Conservation (phyloP, 2,329 filamentous ascomycete species). For the Pseudogymnoascus sp. region DNA sequence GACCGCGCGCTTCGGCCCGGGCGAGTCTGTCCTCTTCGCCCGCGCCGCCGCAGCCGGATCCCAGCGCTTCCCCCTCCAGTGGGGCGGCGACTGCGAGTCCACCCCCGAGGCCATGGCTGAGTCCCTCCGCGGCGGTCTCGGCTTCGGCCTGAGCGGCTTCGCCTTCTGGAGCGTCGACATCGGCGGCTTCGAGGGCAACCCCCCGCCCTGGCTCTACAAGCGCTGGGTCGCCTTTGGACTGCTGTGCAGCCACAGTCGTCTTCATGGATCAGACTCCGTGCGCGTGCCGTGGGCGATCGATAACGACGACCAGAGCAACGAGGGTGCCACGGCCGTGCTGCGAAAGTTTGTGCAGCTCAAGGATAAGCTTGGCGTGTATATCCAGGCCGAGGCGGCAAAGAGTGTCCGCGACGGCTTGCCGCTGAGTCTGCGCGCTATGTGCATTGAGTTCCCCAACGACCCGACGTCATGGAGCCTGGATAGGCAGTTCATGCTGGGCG, state of each 20-base stretch:
- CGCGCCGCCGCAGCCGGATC: conserved; percentile 51
- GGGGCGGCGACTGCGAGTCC: conserved; percentile 57
- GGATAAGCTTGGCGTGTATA: conserved; percentile 50
- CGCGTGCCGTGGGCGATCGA: conserved; percentile 59
- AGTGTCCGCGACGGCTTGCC: conserved; percentile 44
- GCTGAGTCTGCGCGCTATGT: conserved; percentile 48
- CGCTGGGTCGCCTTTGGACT: conserved; percentile 58
- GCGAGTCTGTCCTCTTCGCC: conserved; percentile 51
- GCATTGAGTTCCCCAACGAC: conserved; percentile 54
- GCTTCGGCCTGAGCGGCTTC: conserved; percentile 49
- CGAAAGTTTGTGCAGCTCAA: conserved; percentile 40
- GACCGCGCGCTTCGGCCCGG: conserved; percentile 38
- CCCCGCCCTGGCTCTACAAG: conserved; percentile 53
- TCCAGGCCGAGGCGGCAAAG: conserved; percentile 44
- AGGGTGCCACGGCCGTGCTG: conserved; percentile 42
- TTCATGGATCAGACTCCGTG: conserved; percentile 53
- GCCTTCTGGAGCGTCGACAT: conserved; percentile 57
- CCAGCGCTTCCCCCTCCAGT: conserved; percentile 52
- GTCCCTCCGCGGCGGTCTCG: conserved; percentile 50
- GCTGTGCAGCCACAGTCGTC: conserved; percentile 50
- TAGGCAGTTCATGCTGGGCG: conserved; percentile 55
- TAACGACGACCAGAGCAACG: conserved; percentile 42
- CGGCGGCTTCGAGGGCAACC: conserved; percentile 54
- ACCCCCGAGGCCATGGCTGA: conserved; percentile 57
- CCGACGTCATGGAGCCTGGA: conserved; percentile 50